A percentile compares a stretch with the other conserved stretches of the same genome.
phyloP scores from a whole-genome alignment of 805 yeast species.

The Teunomyces lycoperdinae region DNA sequence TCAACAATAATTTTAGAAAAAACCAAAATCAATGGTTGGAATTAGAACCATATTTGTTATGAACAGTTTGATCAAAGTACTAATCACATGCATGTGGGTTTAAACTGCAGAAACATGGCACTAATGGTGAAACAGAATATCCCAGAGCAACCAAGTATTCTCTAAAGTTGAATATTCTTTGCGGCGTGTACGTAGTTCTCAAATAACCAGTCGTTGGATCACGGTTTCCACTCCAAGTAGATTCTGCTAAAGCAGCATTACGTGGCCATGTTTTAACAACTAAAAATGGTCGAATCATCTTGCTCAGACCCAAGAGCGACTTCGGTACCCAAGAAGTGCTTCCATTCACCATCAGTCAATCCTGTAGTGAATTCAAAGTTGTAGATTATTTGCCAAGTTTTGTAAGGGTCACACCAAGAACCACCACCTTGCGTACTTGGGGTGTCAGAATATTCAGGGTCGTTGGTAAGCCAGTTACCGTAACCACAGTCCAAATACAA shows the following conservation, averaged over 20 bases:
- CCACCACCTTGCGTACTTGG: slow-evolving; percentile 31
- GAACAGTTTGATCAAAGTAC: slow-evolving; percentile 6
- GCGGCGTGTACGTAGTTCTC: slow-evolving; percentile 28
- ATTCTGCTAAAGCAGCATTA: slow-evolving; percentile 40
- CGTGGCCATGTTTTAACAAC: slow-evolving; percentile 39
- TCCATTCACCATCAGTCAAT: slow-evolving; percentile 26
- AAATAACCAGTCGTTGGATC: slow-evolving; percentile 22
- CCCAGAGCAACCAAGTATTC: slow-evolving; percentile 38
- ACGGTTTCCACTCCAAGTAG: slow-evolving; percentile 40
- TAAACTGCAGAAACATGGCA: slow-evolving; percentile 33
- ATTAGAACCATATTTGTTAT: not conserved
- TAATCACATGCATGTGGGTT: slow-evolving; percentile 40
- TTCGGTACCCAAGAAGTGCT: slow-evolving; percentile 37
- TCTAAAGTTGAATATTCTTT: slow-evolving; percentile 36
- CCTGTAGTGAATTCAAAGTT: slow-evolving; percentile 30
- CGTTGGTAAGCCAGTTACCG: slow-evolving; percentile 37
- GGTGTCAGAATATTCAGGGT: slow-evolving; percentile 28
- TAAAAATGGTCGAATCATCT: slow-evolving; percentile 27
- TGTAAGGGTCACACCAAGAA: slow-evolving; percentile 44
- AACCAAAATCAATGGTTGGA: not conserved
- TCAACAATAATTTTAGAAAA: not conserved
- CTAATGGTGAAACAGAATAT: slow-evolving; percentile 30
- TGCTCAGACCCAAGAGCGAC: slow-evolving; percentile 42
- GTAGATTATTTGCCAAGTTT: slow-evolving; percentile 43
- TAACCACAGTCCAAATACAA: slow-evolving; percentile 42